Evolutionary conservation across 495 filamentous ascomycete species (phyloP), one percentile per base, ranked within the genome.

Genomic region (Daldinia bambusicola): DNA sequence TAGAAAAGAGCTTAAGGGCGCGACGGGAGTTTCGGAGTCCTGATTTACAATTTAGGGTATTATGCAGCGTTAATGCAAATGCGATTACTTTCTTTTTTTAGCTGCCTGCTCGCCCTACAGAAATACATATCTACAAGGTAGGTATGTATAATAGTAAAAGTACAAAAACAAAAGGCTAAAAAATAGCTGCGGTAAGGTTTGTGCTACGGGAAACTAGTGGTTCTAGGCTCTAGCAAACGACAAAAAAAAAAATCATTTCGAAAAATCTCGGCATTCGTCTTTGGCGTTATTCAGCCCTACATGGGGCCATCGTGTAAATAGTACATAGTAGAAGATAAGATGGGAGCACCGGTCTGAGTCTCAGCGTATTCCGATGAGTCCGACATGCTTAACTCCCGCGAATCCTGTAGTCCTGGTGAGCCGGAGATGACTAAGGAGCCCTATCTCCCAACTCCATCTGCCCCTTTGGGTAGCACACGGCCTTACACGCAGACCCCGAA

Each of bases 201-300:
- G 41, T 61, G 8, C n/a, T 43, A 34, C 60, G 66, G 55, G 41
- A 22, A 38, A 68, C 64, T 67, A 53, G 53, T 59, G 22, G 52
- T 58, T 48, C 50, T 22, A 38, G n/a, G n/a, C n/a, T n/a, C n/a
- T n/a, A n/a, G n/a, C n/a, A n/a, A n/a, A n/a, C n/a, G n/a, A n/a
- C n/a, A 13, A 22, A 48, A 13, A 30, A 9, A 61, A 66, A 20
- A 32, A 6, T 0, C 7, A 8, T 31, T 32, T 43, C 38, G 22
- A 36, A 41, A 65, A 43, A 58, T 51, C 14, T 66, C 61, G 65
- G 61, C 57, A 65, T 64, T 66, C 31, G 52, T 45, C 13, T 16
- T 50, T 37, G 43, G 20, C 36, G 41, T 69, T 69, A 59, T 69
- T 68, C 61, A 72, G 70, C 65, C 70, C 65, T 68, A 68, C 61